Percentiles rank a stretch among this genome's conserved stretches.
Evolutionary conservation across 371 early-diverging fungal species (phyloP).

Genomic region (Lichtheimia ornata): DNA sequence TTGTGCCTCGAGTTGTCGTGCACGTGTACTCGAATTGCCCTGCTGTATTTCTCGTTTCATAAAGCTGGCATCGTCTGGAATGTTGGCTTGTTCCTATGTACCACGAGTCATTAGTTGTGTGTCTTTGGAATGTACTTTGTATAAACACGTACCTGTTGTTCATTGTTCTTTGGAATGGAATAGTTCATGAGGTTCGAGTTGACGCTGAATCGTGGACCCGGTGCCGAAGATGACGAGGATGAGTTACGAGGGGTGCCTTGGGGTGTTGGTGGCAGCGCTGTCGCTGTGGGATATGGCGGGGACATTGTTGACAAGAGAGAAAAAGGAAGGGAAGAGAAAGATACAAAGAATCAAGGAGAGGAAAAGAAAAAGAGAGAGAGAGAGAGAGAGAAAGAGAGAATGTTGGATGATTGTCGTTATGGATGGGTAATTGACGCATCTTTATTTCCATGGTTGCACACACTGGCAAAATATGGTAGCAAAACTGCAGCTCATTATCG

Average conservation of each 20-base stretch:
- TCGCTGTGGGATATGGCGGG: neutral
- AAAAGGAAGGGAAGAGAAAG: neutral
- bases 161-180: slow-evolving; percentile 45
- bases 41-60: slow-evolving; percentile 36
- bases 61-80: neutral
- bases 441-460: no score
- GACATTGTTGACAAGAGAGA: neutral
- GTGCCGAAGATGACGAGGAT: slow-evolving; percentile 9
- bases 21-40: slow-evolving; percentile 43
- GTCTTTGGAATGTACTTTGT: no score
- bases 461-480: no score
- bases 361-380: neutral
- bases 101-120: no score
- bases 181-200: slow-evolving; percentile 57
- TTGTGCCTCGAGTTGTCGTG: slow-evolving; percentile 45
- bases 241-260: slow-evolving; percentile 20
- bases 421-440: neutral
- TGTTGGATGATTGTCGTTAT: slow-evolving; percentile 2
- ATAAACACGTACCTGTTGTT: slow-evolving; percentile 8
- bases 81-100: neutral
- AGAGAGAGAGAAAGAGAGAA: neutral
- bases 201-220: slow-evolving; percentile 40
- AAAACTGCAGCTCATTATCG: no score
- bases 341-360: neutral
- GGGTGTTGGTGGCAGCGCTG: slow-evolving; percentile 13